A percentile compares a stretch with the other conserved stretches of the same genome.
These are phyloP conservation scores for Plantago major DNA, from an alignment of 257 asterid genomes.

Conservation along the genomic window DNA sequence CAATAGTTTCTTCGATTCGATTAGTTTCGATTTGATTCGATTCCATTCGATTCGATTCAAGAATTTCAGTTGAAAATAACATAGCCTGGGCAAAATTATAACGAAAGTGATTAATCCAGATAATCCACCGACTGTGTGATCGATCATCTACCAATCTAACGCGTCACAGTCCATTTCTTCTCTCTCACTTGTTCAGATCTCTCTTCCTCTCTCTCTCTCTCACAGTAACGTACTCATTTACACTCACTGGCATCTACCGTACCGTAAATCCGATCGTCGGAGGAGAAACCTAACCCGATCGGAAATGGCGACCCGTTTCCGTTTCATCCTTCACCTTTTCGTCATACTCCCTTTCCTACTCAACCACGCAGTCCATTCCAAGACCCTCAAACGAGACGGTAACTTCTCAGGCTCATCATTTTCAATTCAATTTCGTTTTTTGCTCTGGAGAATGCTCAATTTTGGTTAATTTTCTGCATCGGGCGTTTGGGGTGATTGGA, in stretches of 20 bases:
- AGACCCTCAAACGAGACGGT: constrained; percentile 95
- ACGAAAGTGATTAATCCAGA: not conserved
- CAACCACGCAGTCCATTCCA: constrained; percentile 54
- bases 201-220: constrained; percentile 13
- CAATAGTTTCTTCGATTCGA: no score
- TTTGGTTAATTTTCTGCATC: not conserved
- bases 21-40: no score
- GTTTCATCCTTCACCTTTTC: constrained; percentile 19
- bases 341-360: constrained; percentile 30
- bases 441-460: constrained; percentile 1
- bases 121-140: constrained; percentile 33
- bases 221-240: constrained; percentile 8
- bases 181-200: constrained; percentile 22
- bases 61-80: no score
- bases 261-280: constrained; percentile 21
- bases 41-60: no score
- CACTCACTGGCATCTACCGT: constrained; percentile 22
- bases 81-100: no score
- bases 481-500: not conserved
- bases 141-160: constrained; percentile 14
- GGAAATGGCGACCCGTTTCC: constrained; percentile 25
- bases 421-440: not conserved
- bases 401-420: constrained; percentile 16
- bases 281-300: constrained; percentile 1
- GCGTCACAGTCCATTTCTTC: constrained; percentile 19